Percentiles rank a stretch among this genome's conserved stretches.
Conservation (phyloP, 805 yeast species). For the Candida corydali region DNA sequence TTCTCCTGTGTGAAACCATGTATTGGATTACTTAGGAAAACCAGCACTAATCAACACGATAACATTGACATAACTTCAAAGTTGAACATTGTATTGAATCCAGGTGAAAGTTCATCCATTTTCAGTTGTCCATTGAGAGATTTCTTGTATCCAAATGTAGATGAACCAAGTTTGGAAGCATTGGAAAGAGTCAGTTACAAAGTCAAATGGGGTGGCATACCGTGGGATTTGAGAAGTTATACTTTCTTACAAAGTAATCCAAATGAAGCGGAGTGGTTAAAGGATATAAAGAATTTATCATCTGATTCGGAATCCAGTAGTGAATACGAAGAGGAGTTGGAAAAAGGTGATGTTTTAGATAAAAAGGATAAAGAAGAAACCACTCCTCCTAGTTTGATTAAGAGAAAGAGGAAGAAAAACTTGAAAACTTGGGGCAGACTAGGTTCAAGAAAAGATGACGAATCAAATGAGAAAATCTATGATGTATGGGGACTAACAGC, state of each 20-base stretch:
- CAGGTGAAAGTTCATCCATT: constrained; percentile 71
- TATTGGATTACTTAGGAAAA: constrained; percentile 54
- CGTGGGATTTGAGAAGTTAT: constrained; percentile 61
- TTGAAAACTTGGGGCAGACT: constrained; percentile 34
- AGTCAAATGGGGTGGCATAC: constrained; percentile 68
- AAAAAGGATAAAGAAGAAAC: constrained; percentile 10
- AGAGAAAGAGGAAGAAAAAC: constrained; percentile 10
- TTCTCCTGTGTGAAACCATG: constrained; percentile 82
- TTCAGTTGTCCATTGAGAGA: constrained; percentile 70
- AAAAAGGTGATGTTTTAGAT: constrained; percentile 13
- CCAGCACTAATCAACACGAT: constrained; percentile 16
- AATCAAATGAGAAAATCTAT: constrained; percentile 46
- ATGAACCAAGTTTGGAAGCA: constrained; percentile 21
- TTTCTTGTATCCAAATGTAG: constrained; percentile 35
- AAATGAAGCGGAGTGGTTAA: constrained; percentile 61
- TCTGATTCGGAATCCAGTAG: constrained; percentile 39
- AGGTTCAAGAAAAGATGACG: constrained; percentile 35
- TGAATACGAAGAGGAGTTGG: constrained; percentile 13
- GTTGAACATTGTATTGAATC: constrained; percentile 47
- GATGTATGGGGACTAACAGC: constrained; percentile 86
- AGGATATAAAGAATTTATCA: constrained; percentile 50
- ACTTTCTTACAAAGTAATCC: constrained; percentile 53
- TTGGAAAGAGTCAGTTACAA: constrained; percentile 28
- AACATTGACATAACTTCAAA: constrained; percentile 14
- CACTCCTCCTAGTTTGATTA: constrained; percentile 1